These are phyloP conservation scores for Pseudopyrenochaeta lycopersici DNA, from an alignment of 2,329 filamentous ascomycete species.

Conservation along the genomic window DNA sequence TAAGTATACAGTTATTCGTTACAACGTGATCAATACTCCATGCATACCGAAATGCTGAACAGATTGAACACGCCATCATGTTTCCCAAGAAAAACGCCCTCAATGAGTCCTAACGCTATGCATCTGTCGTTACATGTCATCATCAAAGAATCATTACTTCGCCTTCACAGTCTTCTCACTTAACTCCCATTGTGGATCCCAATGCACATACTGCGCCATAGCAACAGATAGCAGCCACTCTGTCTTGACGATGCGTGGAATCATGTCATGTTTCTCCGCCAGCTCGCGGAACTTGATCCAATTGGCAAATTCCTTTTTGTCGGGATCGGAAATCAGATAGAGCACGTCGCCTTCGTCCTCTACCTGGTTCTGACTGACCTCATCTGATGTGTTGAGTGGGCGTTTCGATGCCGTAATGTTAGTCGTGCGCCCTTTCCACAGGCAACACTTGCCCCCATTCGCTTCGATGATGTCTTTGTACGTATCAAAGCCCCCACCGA, in stretches of 20 bases:
- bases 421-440: slow-evolving; percentile 78
- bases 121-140: slow-evolving; percentile 22
- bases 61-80: not conserved
- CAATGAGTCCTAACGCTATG: slow-evolving; percentile 20
- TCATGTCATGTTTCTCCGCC: slow-evolving; percentile 79
- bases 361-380: slow-evolving; percentile 66
- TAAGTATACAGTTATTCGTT: too few species aligned
- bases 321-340: slow-evolving; percentile 78
- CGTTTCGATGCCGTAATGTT: slow-evolving; percentile 64
- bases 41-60: too few species aligned
- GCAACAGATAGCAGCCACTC: slow-evolving; percentile 93
- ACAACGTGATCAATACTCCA: too few species aligned
- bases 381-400: slow-evolving; percentile 29
- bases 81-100: not conserved
- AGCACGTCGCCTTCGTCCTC: slow-evolving; percentile 67
- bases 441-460: slow-evolving; percentile 84
- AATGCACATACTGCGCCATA: slow-evolving; percentile 80
- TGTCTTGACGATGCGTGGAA: slow-evolving; percentile 79
- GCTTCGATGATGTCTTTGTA: slow-evolving; percentile 86
- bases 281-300: slow-evolving; percentile 84
- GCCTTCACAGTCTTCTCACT: slow-evolving; percentile 42
- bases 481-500: slow-evolving; percentile 82
- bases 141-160: slow-evolving; percentile 19
- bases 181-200: slow-evolving; percentile 45
- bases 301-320: slow-evolving; percentile 73